phyloP scores from a whole-genome alignment of 2,329 filamentous ascomycete species.

The Diaporthe australafricana region DNA sequence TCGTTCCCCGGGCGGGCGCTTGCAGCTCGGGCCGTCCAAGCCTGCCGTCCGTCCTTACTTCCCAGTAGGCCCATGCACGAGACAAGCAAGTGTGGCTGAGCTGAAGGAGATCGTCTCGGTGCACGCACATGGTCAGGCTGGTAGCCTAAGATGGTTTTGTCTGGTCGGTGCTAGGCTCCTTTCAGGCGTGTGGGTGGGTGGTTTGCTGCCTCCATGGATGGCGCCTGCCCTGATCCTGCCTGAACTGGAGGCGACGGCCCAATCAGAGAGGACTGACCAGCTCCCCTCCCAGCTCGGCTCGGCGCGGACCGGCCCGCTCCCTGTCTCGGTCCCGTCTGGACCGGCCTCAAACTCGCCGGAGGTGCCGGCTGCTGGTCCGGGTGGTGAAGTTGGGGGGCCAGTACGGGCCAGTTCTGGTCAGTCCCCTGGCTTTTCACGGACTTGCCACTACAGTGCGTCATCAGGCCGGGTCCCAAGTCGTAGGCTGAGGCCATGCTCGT shows the following conservation, averaged over 20 bases:
- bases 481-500: no score
- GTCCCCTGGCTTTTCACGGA: no score
- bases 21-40: conserved; percentile 2
- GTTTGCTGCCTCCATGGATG: conserved; percentile 11
- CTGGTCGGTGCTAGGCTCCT: conserved; percentile 15
- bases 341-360: neutral
- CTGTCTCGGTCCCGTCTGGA: neutral
- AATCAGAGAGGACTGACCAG: neutral
- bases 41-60: no score
- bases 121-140: neutral
- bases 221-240: conserved; percentile 1
- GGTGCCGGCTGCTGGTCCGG: neutral
- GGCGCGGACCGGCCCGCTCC: conserved; percentile 19
- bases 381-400: no score
- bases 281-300: conserved; percentile 2
- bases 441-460: no score
- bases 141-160: neutral
- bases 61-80: neutral
- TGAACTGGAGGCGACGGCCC: neutral
- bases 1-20: neutral
- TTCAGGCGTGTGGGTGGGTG: neutral
- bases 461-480: no score
- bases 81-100: conserved; percentile 1
- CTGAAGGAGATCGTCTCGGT: neutral
- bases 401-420: no score